phyloP scores from a whole-genome alignment of 1,139 yeast genomes.

The Meyerozyma sp. region DNA sequence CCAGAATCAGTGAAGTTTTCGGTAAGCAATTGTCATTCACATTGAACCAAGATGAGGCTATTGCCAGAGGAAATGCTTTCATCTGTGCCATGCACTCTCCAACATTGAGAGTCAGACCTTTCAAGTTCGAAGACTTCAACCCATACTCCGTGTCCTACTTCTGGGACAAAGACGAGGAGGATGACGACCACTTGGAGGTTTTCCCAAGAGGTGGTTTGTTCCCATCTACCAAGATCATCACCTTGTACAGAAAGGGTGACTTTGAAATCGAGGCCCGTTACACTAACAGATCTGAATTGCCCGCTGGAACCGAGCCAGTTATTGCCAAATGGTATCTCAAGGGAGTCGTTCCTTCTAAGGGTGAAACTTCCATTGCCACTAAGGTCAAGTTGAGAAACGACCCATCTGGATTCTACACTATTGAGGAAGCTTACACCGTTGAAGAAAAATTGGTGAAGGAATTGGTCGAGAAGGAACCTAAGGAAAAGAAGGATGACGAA shows the following conservation, averaged over 20 bases:
- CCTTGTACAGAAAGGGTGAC: constrained; percentile 87
- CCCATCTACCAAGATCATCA: constrained; percentile 95
- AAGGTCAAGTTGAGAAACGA: constrained; percentile 95
- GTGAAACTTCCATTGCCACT: constrained; percentile 76
- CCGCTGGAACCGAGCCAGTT: constrained; percentile 59
- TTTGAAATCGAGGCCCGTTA: constrained; percentile 83
- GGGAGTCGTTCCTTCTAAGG: constrained; percentile 78
- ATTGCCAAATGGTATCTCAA: constrained; percentile 83
- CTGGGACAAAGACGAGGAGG: constrained; percentile 95
- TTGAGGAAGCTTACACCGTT: constrained; percentile 92
- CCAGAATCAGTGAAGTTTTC: constrained; percentile 71
- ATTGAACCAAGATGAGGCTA: constrained; percentile 98
- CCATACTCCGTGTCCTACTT: constrained; percentile 87
- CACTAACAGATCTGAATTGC: constrained; percentile 70
- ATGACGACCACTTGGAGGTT: constrained; percentile 88
- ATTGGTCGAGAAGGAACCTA: constrained; percentile 59
- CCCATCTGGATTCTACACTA: constrained; percentile 91
- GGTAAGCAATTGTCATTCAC: constrained; percentile 90
- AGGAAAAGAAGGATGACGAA: constrained; percentile 44
- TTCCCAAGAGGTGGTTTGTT: constrained; percentile 90
- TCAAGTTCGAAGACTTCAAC: constrained; percentile 95
- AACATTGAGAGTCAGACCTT: constrained; percentile 96
- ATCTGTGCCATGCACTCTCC: constrained; percentile 99
- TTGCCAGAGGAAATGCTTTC: constrained; percentile 98
- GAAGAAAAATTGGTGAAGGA: constrained; percentile 90